A percentile compares a stretch with the other conserved stretches of the same genome.
phyloP scores from a whole-genome alignment of 192 early-diverging fungal species.

The Spinellus fusiger region DNA sequence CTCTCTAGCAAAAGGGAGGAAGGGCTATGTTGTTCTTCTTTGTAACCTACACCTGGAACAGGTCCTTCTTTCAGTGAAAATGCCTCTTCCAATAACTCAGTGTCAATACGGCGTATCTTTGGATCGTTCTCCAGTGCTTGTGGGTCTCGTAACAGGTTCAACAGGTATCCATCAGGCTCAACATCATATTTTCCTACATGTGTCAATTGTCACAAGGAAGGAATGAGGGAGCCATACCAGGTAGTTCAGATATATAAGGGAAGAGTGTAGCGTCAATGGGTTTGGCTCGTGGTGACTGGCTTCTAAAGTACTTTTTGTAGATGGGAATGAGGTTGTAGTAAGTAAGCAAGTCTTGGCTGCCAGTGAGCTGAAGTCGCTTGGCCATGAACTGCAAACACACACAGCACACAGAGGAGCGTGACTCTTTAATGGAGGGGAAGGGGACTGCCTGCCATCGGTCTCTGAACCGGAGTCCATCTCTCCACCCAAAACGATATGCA shows the following conservation, averaged over 20 bases:
- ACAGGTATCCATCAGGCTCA: constrained; percentile 24
- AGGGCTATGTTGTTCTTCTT: neutral
- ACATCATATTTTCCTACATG: constrained; percentile 15
- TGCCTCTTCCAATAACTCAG: constrained; percentile 22
- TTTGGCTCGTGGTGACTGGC: constrained; percentile 20
- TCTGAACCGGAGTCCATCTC: too few species aligned
- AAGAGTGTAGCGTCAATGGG: constrained; percentile 14
- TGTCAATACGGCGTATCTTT: constrained; percentile 21
- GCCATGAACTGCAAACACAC: too few species aligned
- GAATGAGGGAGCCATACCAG: constrained; percentile 17
- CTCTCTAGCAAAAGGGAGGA: neutral
- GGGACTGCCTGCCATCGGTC: too few species aligned
- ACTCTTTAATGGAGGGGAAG: too few species aligned
- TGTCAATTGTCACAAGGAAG: neutral
- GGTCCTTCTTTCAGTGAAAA: constrained; percentile 26
- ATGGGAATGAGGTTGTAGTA: constrained; percentile 24
- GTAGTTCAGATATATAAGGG: constrained; percentile 25
- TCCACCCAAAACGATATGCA: too few species aligned
- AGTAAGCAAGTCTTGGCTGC: constrained; percentile 32
- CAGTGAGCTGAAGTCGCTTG: constrained; percentile 19
- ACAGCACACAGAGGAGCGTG: too few species aligned
- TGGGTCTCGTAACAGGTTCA: constrained; percentile 30
- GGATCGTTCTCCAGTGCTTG: constrained; percentile 8
- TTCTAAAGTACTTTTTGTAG: constrained; percentile 34
- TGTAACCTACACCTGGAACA: constrained; percentile 28